Conservation (phyloP, 495 filamentous ascomycete species). For the Aspergillus coremiiformis region DNA sequence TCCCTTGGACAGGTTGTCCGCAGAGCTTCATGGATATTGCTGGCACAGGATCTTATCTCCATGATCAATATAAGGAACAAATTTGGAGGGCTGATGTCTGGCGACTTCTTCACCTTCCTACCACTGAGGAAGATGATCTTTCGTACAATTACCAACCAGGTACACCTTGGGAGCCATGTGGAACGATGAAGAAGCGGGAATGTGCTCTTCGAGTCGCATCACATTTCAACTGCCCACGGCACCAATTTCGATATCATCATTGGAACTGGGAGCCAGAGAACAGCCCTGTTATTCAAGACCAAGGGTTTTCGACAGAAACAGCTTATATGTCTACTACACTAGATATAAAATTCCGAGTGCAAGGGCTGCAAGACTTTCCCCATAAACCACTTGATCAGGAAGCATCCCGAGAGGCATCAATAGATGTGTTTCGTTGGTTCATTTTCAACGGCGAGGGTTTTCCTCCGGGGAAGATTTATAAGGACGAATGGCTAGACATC, state of each 20-base stretch:
- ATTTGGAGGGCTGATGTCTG: constrained; percentile 12
- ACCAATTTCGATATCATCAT: constrained; percentile 7
- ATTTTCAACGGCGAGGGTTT: constrained; percentile 8
- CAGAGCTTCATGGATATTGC: constrained; percentile 16
- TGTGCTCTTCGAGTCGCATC: constrained; percentile 8
- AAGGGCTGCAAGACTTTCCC: neutral
- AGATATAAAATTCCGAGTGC: no score
- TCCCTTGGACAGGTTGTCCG: constrained; percentile 13
- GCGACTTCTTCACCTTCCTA: constrained; percentile 12
- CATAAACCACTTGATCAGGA: constrained; percentile 3
- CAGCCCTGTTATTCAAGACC: neutral
- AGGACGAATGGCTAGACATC: constrained; percentile 11
- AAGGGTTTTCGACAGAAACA: constrained; percentile 2
- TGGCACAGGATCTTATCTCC: constrained; percentile 13
- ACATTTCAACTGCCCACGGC: constrained; percentile 7
- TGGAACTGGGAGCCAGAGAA: constrained; percentile 10
- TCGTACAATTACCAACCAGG: neutral
- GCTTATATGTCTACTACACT: neutral
- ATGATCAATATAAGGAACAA: neutral
- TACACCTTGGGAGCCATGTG: constrained; percentile 12
- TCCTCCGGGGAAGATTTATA: constrained; percentile 10
- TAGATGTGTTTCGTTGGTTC: constrained; percentile 13
- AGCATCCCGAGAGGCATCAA: constrained; percentile 10
- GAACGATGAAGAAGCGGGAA: neutral
- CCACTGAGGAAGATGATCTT: constrained; percentile 6